phyloP scores from a whole-genome alignment of 1,284 basidiomycete species.

The Termitomyces sp. region DNA sequence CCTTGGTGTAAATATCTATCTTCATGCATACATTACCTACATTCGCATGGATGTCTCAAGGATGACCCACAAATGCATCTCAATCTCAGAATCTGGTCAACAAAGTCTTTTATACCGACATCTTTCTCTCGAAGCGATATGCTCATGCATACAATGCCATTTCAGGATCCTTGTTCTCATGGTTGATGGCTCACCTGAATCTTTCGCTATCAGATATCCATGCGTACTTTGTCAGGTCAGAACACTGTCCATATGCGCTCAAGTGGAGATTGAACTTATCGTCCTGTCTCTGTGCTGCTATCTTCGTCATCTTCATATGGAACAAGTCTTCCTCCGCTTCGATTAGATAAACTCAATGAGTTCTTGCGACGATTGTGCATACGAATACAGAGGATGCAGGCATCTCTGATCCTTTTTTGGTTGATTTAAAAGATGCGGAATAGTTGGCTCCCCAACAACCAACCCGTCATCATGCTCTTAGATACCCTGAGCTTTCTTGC shows the following conservation, averaged over 20 bases:
- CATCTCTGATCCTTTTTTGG: background rate
- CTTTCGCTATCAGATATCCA: background rate
- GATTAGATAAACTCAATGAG: background rate
- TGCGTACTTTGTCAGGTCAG: constrained; percentile 4
- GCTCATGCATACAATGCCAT: background rate
- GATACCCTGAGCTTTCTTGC: constrained; percentile 6
- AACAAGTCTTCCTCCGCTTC: background rate
- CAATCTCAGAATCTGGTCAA: background rate
- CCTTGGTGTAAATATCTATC: too few species aligned
- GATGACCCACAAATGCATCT: too few species aligned
- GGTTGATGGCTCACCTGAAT: background rate
- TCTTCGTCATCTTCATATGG: constrained; percentile 2
- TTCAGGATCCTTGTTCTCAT: background rate
- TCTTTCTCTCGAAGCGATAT: background rate
- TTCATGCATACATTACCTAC: too few species aligned
- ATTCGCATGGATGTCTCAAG: too few species aligned
- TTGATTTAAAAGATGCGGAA: background rate
- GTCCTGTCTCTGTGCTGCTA: background rate
- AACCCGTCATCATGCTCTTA: constrained; percentile 8
- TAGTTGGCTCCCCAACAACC: background rate
- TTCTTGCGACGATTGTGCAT: background rate
- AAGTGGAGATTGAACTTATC: background rate
- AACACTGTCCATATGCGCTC: background rate
- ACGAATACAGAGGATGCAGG: background rate
- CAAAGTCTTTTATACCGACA: background rate